Base-by-base conservation (phyloP, 495 filamentous ascomycete species). In the Penicillium coffeae region DNA sequence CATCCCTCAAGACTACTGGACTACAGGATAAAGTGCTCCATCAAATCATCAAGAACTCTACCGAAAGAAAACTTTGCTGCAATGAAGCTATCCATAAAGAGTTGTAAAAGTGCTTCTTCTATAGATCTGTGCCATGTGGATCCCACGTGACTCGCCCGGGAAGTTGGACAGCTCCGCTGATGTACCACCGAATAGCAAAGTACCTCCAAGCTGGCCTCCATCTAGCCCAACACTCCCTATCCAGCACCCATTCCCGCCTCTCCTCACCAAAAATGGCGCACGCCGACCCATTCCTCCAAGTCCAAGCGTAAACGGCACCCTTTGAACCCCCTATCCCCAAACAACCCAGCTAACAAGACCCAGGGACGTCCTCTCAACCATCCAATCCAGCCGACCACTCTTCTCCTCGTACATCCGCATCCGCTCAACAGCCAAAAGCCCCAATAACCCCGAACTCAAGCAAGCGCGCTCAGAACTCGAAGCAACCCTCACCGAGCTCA, bases 391-490 rank as follows among this genome's bases (percentile, higher is more conserved):
- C 50, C 84, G 91, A 10, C 81, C 89, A 22, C 85, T 95, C 47
- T 96, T 96, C 77, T 84, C 86, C 53, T 96, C 90, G 34, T 97
- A 95, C 77, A 83, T 95, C 34, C 93, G 93, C 63, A 97, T 98
- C 72, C 89, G 90, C 59, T 89, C 90, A 14, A 82, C 94, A 13
- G 77, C 85, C 48, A 78, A 82, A 49, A 84, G 78, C 4, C 73
- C 81, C 33, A 69, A 69, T 42, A 89, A 88, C 45, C 94, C 91
- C 21, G 94, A 98, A 65, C 85, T 97, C 32, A 71, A 81, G 40
- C 87, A 94, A 64, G 83, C 94, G 21, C 87, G 87, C 47, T 58
- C 76, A 8, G 94, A 97, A 55, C 90, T 98, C 59, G 82, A 89
- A 61, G 64, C 76, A 10, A 85, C 86, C 3, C 79, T 97, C 33